Base-by-base conservation (phyloP, 2,329 filamentous ascomycete species). In the Microdochium nivale region DNA sequence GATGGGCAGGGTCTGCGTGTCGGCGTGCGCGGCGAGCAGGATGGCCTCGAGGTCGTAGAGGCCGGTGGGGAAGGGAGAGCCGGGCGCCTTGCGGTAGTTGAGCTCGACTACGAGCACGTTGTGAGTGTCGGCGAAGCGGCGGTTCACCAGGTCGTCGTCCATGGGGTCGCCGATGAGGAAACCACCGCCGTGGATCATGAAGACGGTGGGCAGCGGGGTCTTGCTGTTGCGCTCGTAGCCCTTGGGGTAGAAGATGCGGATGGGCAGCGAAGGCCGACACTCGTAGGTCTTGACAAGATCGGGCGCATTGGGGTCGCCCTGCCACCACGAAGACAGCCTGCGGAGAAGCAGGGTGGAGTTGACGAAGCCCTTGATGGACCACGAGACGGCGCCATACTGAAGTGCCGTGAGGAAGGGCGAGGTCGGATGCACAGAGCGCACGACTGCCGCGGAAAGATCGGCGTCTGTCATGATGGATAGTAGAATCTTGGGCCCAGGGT, bases 111-210 rank as follows among this genome's bases (percentile, higher is more conserved):
- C 71, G n/a, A 73, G 59, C 50, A 74, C 59, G 48, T 66, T 62
- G 50, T 70, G 63, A 23, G 62, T 60, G 30, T 66, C 63, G 13
- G 70, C 63, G 56, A 73, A 70, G 47, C 59, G 58, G 43, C 58
- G 56, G 50, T 69, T 73, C 61, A 70, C 68, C 10, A 56, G 54
- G 55, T 75, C 70, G 54, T 75, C 71, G 24, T 69, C 56, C 25
- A 57, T 47, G 0, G 71, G 64, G 21, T 65, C 55, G 52, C 68
- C 64, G 33, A 76, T 19, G 30, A 64, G 63, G 53, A 71, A 73
- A 4, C 71, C 72, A 21, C 73, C 71, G 37, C 73, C 73, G 52
- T 77, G 74, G 50, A 75, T 67, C 48, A 65, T 65, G 47, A 76
- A 64, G 33, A 75, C 62, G 5, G 72, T 63, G 3, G 72, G 71